Evolutionary conservation across 257 asterid genomes (phyloP).

Genomic region (Asclepias syriaca): DNA sequence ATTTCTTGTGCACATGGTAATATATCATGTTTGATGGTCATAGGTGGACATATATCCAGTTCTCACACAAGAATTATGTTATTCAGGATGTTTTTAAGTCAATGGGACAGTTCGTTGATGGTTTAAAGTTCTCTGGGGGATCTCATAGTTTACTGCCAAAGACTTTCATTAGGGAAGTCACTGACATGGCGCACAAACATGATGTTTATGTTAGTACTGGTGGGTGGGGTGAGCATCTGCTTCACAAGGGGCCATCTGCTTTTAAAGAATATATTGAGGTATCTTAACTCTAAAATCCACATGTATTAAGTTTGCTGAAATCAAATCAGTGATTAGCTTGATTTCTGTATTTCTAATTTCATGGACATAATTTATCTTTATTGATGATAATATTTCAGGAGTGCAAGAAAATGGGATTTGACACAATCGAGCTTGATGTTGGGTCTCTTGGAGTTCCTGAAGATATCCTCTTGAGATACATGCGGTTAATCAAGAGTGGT

Average conservation of each 20-base stretch:
- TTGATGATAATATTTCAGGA: conserved; percentile 41
- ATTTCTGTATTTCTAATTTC: not conserved
- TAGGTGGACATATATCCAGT: not conserved
- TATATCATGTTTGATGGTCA: not conserved
- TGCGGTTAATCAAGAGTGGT: conserved; percentile 72
- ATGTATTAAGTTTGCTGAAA: not conserved
- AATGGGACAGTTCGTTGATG: conserved; percentile 87
- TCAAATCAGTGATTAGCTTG: too few relatives aligned
- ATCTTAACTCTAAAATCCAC: not conserved
- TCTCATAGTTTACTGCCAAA: conserved; percentile 65
- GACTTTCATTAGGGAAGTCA: conserved; percentile 58
- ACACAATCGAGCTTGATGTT: conserved; percentile 77
- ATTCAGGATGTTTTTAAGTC: conserved; percentile 74
- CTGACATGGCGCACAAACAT: conserved; percentile 73
- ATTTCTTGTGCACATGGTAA: not conserved
- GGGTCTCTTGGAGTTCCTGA: conserved; percentile 79
- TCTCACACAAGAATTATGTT: not conserved
- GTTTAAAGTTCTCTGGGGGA: conserved; percentile 79
- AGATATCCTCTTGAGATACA: conserved; percentile 80
- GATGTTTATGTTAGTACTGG: conserved; percentile 79
- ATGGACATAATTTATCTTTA: not conserved
- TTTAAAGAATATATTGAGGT: conserved; percentile 71
- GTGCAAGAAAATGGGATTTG: conserved; percentile 82
- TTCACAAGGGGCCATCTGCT: conserved; percentile 60
- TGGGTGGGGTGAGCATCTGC: conserved; percentile 67